phyloP scores from a whole-genome alignment of 2,329 filamentous ascomycete genomes.

The Fusarium agapanthi region DNA sequence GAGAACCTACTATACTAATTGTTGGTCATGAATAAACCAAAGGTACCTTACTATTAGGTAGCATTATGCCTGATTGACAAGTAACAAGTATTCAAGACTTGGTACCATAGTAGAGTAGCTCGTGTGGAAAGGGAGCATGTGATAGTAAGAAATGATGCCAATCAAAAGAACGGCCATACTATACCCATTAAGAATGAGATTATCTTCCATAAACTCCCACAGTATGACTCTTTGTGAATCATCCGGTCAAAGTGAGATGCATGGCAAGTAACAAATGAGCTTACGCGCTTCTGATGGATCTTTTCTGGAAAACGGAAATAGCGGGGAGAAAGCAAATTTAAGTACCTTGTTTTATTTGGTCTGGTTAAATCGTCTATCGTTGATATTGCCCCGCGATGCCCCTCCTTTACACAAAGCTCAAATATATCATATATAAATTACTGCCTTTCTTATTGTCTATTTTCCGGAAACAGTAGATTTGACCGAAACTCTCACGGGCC shows the following conservation, averaged over 20 bases:
- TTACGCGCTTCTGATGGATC: conserved; percentile 7
- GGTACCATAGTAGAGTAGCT: not conserved
- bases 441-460: not conserved
- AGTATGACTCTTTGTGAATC: conserved; percentile 31
- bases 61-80: not conserved
- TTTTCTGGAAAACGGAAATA: conserved; percentile 10
- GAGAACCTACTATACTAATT: not conserved
- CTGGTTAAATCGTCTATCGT: not conserved
- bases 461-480: not conserved
- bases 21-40: not conserved
- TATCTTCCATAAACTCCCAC: not conserved
- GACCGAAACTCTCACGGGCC: not conserved
- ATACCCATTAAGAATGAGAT: not conserved
- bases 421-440: conserved; percentile 1
- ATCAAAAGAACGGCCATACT: not conserved
- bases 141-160: not conserved
- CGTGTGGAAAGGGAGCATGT: not conserved
- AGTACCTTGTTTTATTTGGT: not conserved
- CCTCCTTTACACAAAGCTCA: conserved; percentile 19
- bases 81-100: not conserved
- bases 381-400: conserved; percentile 32
- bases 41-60: not conserved
- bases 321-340: not conserved
- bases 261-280: conserved; percentile 14
- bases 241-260: conserved; percentile 7